Evolutionary conservation across 371 early-diverging fungal genomes (phyloP).

Genomic region (Amoeboradix gromovi): DNA sequence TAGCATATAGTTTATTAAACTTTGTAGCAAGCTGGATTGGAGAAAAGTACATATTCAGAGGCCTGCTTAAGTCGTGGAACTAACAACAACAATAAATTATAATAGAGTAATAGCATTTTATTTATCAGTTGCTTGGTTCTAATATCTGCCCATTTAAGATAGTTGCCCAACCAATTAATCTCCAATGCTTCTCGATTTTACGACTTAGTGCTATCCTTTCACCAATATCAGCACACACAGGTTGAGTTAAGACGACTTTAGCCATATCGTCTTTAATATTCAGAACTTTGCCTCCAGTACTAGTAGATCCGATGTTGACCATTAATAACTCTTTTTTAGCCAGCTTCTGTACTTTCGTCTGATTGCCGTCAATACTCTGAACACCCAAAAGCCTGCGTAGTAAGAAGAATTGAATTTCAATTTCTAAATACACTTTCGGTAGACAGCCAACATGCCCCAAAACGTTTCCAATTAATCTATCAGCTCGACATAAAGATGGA

Average conservation of each 20-base stretch:
- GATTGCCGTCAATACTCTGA: conserved; percentile 59
- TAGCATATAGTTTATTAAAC: neutral
- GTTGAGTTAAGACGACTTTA: conserved; percentile 70
- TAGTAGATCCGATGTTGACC: conserved; percentile 95
- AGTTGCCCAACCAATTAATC: conserved; percentile 18
- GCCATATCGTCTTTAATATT: conserved; percentile 74
- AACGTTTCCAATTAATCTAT: conserved; percentile 96
- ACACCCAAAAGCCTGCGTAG: conserved; percentile 80
- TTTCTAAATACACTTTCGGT: conserved; percentile 79
- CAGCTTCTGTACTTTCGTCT: conserved; percentile 71
- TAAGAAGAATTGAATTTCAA: conserved; percentile 88
- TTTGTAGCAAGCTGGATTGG: neutral
- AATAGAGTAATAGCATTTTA: too few species aligned
- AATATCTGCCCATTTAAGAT: neutral
- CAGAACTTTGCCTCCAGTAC: conserved; percentile 81
- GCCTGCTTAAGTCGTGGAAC: too few species aligned
- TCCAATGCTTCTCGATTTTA: conserved; percentile 97
- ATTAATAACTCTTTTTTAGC: conserved; percentile 77
- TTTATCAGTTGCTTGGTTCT: too few species aligned
- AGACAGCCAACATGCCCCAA: conserved; percentile 83
- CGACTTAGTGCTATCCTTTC: conserved; percentile 93
- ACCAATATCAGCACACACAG: conserved; percentile 89
- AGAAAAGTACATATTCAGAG: neutral
- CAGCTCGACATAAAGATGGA: conserved; percentile 92
- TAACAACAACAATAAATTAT: too few species aligned